phyloP scores from a whole-genome alignment of 2,329 filamentous ascomycete species.

The Diplocarpon rosae region DNA sequence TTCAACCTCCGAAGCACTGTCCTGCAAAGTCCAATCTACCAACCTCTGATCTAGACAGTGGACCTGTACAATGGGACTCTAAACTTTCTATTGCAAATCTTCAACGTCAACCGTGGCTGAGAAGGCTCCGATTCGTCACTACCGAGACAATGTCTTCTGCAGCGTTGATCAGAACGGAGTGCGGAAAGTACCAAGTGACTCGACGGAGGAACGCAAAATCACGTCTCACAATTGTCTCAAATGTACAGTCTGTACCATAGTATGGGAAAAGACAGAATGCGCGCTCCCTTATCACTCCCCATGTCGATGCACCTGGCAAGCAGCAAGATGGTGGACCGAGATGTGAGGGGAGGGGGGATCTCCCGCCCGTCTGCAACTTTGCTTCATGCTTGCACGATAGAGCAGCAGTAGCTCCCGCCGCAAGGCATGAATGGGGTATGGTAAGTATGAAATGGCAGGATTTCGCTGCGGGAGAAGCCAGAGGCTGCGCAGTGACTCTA shows the following conservation, averaged over 20 bases:
- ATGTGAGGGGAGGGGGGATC: slow-evolving; percentile 7
- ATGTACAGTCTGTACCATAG: too few species aligned
- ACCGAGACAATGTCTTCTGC: slow-evolving; percentile 1
- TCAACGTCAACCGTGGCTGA: slow-evolving; percentile 2
- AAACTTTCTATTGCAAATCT: background rate
- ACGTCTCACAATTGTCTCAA: slow-evolving; percentile 3
- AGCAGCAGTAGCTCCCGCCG: slow-evolving; percentile 3
- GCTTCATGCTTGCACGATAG: background rate
- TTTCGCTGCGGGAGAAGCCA: background rate
- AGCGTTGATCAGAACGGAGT: slow-evolving; percentile 1
- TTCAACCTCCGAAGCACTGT: too few species aligned
- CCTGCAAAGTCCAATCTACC: too few species aligned
- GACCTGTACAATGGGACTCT: too few species aligned
- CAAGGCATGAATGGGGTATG: background rate
- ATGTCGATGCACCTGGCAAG: background rate
- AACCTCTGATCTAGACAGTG: too few species aligned
- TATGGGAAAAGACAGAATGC: background rate
- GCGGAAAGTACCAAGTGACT: slow-evolving; percentile 1
- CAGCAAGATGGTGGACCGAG: background rate
- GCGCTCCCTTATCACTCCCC: background rate
- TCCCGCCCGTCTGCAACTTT: slow-evolving; percentile 3
- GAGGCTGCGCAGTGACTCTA: background rate
- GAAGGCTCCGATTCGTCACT: slow-evolving; percentile 4
- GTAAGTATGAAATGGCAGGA: background rate
- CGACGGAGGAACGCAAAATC: background rate